phyloP scores from a whole-genome alignment of 2,329 filamentous ascomycete species.

The Penicillium brasilianum region DNA sequence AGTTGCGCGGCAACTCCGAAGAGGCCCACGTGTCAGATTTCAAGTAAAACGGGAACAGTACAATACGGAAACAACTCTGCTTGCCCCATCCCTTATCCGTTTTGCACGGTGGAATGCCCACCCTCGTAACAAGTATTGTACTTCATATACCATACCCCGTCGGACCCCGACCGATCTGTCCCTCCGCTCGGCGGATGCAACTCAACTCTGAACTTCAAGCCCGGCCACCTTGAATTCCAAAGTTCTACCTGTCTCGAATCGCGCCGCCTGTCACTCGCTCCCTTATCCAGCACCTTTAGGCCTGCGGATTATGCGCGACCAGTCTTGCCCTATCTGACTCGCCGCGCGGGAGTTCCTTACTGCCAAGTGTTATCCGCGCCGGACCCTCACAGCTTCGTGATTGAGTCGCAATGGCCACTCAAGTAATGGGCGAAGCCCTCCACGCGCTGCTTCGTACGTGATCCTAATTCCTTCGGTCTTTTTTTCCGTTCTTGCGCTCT shows the following conservation, averaged over 20 bases:
- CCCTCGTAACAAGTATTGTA: slow-evolving; percentile 14
- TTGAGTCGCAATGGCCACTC: slow-evolving; percentile 41
- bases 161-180: slow-evolving; percentile 17
- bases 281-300: not conserved
- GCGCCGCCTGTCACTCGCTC: slow-evolving; percentile 9
- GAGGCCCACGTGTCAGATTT: slow-evolving; percentile 22
- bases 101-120: too few relatives aligned
- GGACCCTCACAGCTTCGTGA: slow-evolving; percentile 31
- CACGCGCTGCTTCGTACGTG: slow-evolving; percentile 45
- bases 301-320: slow-evolving; percentile 45
- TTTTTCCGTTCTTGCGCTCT: not conserved
- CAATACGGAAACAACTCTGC: not conserved
- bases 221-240: slow-evolving; percentile 12
- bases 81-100: too few relatives aligned
- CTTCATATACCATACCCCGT: slow-evolving; percentile 20
- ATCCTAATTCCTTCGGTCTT: not conserved
- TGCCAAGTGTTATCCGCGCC: slow-evolving; percentile 36
- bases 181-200: slow-evolving; percentile 25
- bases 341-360: slow-evolving; percentile 36
- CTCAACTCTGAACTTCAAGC: slow-evolving; percentile 21
- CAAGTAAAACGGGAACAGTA: slow-evolving; percentile 17
- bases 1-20: slow-evolving; percentile 16
- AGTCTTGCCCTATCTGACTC: slow-evolving; percentile 38
- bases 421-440: slow-evolving; percentile 42
- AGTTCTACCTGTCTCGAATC: slow-evolving; percentile 12